Conservation (phyloP, 306 rosid species). For the peach (Prunus persica) region DNA sequence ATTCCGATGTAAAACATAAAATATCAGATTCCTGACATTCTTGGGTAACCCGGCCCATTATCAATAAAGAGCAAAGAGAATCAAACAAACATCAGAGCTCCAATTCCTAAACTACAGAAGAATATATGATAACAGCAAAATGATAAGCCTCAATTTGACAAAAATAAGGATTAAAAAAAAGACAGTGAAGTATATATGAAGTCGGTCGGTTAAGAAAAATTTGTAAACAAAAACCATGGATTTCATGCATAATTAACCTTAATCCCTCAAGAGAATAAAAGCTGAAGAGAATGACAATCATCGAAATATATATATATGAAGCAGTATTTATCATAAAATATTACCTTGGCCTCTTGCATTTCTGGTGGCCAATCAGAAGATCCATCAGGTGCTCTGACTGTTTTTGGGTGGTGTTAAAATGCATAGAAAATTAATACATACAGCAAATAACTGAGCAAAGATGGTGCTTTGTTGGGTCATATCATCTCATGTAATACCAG, state of each 20-base stretch:
- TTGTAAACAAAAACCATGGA: background rate
- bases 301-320: background rate
- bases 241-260: too few species aligned
- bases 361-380: background rate
- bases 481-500: background rate
- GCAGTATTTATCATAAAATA: background rate
- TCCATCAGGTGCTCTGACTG: background rate
- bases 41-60: background rate
- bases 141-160: background rate
- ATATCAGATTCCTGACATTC: constrained; percentile 25
- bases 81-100: constrained; percentile 16
- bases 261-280: background rate
- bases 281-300: background rate
- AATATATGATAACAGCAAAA: background rate
- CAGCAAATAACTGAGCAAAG: background rate
- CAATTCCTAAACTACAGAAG: constrained; percentile 3
- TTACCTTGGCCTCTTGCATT: background rate
- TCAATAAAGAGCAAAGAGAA: constrained; percentile 11
- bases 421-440: background rate
- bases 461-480: background rate
- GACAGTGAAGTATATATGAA: background rate
- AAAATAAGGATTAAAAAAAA: background rate
- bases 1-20: constrained; percentile 11
- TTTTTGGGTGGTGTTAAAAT: background rate
- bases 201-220: background rate